These are phyloP conservation scores for Podaxis sp. DNA, from an alignment of 768 basidiomycete genomes.

Conservation along the genomic window DNA sequence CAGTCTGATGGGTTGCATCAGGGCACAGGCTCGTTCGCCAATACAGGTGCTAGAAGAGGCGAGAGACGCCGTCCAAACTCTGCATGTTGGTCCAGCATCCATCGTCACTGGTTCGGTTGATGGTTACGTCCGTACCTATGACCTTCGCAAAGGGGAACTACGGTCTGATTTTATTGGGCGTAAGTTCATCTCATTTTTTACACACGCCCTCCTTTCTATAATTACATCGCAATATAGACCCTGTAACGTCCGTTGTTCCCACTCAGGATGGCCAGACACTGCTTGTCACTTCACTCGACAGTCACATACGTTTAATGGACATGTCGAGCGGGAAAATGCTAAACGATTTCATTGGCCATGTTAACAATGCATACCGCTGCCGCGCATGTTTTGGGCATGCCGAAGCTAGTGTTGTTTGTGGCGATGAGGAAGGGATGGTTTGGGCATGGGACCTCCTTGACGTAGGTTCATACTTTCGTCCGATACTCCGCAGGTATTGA, in stretches of 20 bases:
- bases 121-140: slow-evolving; percentile 90
- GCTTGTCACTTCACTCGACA: slow-evolving; percentile 82
- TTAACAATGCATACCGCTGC: slow-evolving; percentile 72
- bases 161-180: slow-evolving; percentile 89
- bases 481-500: slow-evolving; percentile 8
- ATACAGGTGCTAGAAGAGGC: slow-evolving; percentile 93
- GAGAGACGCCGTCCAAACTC: slow-evolving; percentile 79
- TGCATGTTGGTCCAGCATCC: slow-evolving; percentile 64
- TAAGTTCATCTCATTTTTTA: slow-evolving; percentile 40
- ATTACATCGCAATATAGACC: slow-evolving; percentile 49
- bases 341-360: slow-evolving; percentile 82
- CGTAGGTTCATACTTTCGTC: slow-evolving; percentile 40
- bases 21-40: slow-evolving; percentile 75
- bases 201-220: slow-evolving; percentile 7
- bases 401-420: slow-evolving; percentile 80
- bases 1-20: slow-evolving; percentile 25
- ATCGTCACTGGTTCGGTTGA: slow-evolving; percentile 88
- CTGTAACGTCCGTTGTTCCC: slow-evolving; percentile 81
- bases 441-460: slow-evolving; percentile 96
- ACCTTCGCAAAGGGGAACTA: slow-evolving; percentile 90
- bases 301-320: slow-evolving; percentile 85
- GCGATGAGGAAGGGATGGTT: slow-evolving; percentile 86
- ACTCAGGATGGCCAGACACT: slow-evolving; percentile 80
- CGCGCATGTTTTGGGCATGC: slow-evolving; percentile 81
- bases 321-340: slow-evolving; percentile 76